Conservation (phyloP, 2,329 filamentous ascomycete genomes). For the Fusarium transvaalense region DNA sequence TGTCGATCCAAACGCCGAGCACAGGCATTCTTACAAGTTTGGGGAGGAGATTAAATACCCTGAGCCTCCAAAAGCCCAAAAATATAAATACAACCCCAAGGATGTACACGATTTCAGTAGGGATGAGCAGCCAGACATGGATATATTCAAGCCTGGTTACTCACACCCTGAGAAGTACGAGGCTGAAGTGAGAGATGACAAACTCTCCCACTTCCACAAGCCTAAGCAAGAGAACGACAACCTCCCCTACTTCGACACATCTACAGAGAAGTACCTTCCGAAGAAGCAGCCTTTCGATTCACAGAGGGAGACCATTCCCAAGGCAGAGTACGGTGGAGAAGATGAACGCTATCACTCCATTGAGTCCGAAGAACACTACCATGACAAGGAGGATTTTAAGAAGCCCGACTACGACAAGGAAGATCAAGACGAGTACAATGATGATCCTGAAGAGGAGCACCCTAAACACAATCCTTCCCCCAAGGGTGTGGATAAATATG, state of each 20-base stretch:
- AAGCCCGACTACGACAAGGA: slow-evolving; percentile 1
- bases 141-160: neutral
- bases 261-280: neutral
- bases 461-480: neutral
- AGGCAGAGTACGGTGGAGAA: neutral
- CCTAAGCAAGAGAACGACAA: neutral
- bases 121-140: neutral
- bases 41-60: neutral
- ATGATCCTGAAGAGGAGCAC: neutral
- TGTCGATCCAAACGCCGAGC: neutral
- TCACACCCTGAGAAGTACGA: neutral
- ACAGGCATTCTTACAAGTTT: neutral
- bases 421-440: neutral
- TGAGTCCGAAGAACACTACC: neutral
- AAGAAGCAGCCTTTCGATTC: neutral
- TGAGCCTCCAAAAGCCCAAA: neutral
- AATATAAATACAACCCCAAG: neutral
- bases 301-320: neutral
- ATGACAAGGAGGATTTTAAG: neutral
- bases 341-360: neutral
- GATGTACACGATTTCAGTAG: neutral
- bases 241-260: neutral
- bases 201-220: neutral
- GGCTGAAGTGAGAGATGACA: neutral
- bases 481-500: neutral